These are phyloP conservation scores for Plasmodium berghei DNA, from an alignment of 169 alveolate species.

Conservation along the genomic window DNA sequence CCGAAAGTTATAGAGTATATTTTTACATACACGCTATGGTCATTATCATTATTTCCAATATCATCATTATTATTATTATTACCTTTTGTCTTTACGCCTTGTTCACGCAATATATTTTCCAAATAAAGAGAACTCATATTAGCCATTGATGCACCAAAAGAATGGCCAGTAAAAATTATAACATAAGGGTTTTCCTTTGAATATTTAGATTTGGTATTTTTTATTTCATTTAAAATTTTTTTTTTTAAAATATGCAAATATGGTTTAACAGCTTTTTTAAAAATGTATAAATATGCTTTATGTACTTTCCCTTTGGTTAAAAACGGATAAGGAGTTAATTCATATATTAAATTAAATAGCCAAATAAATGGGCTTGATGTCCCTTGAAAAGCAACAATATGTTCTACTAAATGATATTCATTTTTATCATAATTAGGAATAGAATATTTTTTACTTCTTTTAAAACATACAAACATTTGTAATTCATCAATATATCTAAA, in stretches of 20 bases:
- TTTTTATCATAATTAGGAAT: conserved; percentile 65
- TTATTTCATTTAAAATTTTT: conserved; percentile 44
- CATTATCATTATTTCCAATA: conserved; percentile 6
- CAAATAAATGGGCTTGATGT: conserved; percentile 52
- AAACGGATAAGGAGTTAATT: conserved; percentile 48
- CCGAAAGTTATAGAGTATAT: conserved; percentile 39
- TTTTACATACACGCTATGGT: conserved; percentile 22
- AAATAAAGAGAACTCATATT: conserved; percentile 60
- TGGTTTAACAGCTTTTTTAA: conserved; percentile 43
- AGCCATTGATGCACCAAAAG: conserved; percentile 75
- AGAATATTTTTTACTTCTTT: conserved; percentile 68
- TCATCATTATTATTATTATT: conserved; percentile 26
- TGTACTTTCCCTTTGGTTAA: conserved; percentile 67
- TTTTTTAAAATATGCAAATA: conserved; percentile 54
- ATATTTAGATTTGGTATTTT: conserved; percentile 37
- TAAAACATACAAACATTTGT: conserved; percentile 34
- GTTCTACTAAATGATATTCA: conserved; percentile 23
- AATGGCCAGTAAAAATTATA: conserved; percentile 65
- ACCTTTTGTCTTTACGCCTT: too few relatives aligned
- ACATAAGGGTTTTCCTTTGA: conserved; percentile 61
- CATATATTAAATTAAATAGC: conserved; percentile 45
- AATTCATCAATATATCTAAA: conserved; percentile 44
- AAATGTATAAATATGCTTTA: conserved; percentile 52
- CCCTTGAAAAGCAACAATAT: conserved; percentile 69
- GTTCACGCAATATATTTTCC: conserved; percentile 12